phyloP scores from a whole-genome alignment of 306 rosid species.

The Casuarina equisetifolia region DNA sequence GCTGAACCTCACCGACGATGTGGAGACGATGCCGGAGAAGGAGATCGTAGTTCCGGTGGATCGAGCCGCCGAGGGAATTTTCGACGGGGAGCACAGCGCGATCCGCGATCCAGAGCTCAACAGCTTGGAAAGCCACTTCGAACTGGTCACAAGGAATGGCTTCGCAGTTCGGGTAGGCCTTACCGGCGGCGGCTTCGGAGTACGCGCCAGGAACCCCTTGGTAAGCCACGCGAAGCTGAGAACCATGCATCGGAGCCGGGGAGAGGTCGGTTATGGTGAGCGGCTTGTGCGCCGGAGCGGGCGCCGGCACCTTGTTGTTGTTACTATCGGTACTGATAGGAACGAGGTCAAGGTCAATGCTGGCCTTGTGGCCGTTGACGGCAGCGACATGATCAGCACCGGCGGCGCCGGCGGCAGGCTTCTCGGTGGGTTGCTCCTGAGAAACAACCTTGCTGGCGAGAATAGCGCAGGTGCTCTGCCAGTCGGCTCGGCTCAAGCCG shows the following conservation, averaged over 20 bases:
- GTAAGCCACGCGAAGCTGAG: slow-evolving; percentile 81
- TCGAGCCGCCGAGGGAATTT: slow-evolving; percentile 94
- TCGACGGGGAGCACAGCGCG: slow-evolving; percentile 89
- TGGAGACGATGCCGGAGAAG: slow-evolving; percentile 97
- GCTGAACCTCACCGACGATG: slow-evolving; percentile 94
- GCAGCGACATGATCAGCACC: slow-evolving; percentile 39
- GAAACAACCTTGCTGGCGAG: slow-evolving; percentile 72
- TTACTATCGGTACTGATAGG: slow-evolving; percentile 37
- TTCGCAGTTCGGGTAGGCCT: slow-evolving; percentile 90
- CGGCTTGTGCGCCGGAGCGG: slow-evolving; percentile 55
- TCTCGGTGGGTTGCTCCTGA: slow-evolving; percentile 39
- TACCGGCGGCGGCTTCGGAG: slow-evolving; percentile 95
- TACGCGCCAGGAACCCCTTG: slow-evolving; percentile 98
- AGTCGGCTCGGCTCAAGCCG: slow-evolving; percentile 63
- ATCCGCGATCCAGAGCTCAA: slow-evolving; percentile 96
- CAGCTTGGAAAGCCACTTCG: slow-evolving; percentile 95
- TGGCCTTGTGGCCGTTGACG: slow-evolving; percentile 69
- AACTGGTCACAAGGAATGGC: slow-evolving; percentile 98
- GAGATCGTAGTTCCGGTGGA: slow-evolving; percentile 92
- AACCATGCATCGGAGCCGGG: slow-evolving; percentile 98
- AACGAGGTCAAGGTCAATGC: slow-evolving; percentile 60
- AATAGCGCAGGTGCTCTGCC: slow-evolving; percentile 94
- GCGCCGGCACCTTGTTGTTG: slow-evolving; percentile 34
- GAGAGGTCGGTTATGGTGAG: slow-evolving; percentile 79
- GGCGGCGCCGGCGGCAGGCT: slow-evolving; percentile 7